Evolutionary conservation across 1,284 basidiomycete species (phyloP), one percentile per base, ranked within the genome.

Genomic region (Cystobasidium pallidum): DNA sequence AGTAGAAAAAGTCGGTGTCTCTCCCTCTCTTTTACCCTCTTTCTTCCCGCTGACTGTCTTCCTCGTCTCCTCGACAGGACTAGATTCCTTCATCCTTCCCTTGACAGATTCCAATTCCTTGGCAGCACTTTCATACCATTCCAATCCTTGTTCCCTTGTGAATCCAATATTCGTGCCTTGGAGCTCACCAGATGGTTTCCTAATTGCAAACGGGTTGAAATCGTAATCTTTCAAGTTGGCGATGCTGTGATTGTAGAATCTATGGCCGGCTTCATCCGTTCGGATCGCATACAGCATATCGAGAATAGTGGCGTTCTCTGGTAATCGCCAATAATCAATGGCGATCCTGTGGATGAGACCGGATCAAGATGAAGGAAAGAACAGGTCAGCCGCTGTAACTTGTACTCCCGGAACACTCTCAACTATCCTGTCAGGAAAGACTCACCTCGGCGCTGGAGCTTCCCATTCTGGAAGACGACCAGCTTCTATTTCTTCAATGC

Each of bases 241-340:
- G 26, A 96, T 83, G 73, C 89, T 91, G 82, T 96, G 93, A 81
- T 96, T 80, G 30, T 76, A 75, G 24, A 70, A 71, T n/a, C 94
- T 86, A 79, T 97, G 94, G 0, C 91, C 92, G 1, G 89, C 88
- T 80, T 98, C 95, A 81, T 99, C 95, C 15, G 92, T 92, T 66
- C 91, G 86, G 21, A 99, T 91, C 17, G 91, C 92, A 77, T 91
- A 89, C 70, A 97, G 84, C 58, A 97, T 90, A 78, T 97, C 94
- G 28, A 91, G 83, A 73, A 97, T 82, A 77, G 86, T 92, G 0
- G 93, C 89, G 76, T 89, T 84, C 82, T 47, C 81, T 80, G 86
- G 86, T 86, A 77, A n/a, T 7, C 72, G 62, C 78, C 78, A 79
- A 55, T 76, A 78, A 61, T 78, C 76, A n/a, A 74, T 76, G 1